phyloP scores from a whole-genome alignment of 495 filamentous ascomycete genomes.

The Thozetella sp. region DNA sequence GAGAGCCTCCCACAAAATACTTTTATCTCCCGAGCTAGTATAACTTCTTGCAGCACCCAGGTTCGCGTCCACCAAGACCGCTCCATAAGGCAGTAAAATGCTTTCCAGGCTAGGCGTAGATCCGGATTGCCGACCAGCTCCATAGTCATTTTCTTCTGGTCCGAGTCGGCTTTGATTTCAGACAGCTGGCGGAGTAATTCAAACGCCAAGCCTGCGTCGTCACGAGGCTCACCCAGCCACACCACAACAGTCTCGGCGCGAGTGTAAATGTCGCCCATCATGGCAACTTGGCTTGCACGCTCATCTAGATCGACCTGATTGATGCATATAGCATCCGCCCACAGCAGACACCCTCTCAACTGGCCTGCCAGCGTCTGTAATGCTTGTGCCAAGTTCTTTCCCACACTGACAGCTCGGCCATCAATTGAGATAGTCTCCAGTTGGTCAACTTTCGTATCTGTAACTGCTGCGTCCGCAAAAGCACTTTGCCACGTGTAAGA shows the following conservation, averaged over 20 bases:
- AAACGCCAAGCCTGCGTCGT: background rate
- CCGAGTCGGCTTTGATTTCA: background rate
- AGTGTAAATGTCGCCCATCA: conserved; percentile 15
- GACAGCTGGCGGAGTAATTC: background rate
- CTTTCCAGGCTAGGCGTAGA: no score
- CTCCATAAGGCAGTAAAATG: background rate
- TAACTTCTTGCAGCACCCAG: background rate
- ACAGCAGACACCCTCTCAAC: no score
- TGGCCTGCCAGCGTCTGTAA: no score
- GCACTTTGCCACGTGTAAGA: no score
- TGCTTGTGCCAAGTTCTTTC: no score
- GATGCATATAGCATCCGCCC: conserved; percentile 20
- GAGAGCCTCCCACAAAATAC: no score
- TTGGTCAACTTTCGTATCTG: no score
- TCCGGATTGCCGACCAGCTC: no score
- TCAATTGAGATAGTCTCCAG: no score
- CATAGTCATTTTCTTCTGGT: background rate
- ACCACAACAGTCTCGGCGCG: conserved; percentile 10
- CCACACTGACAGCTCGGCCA: no score
- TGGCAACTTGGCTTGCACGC: conserved; percentile 8
- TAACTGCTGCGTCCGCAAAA: no score
- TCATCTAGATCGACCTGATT: conserved; percentile 14
- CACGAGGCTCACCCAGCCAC: conserved; percentile 12
- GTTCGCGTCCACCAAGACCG: background rate
- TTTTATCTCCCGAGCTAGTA: background rate